Percentiles rank a stretch among this genome's conserved stretches.
These are phyloP conservation scores for Colletotrichum falcatum DNA, from an alignment of 2,329 filamentous ascomycete species.

Conservation along the genomic window DNA sequence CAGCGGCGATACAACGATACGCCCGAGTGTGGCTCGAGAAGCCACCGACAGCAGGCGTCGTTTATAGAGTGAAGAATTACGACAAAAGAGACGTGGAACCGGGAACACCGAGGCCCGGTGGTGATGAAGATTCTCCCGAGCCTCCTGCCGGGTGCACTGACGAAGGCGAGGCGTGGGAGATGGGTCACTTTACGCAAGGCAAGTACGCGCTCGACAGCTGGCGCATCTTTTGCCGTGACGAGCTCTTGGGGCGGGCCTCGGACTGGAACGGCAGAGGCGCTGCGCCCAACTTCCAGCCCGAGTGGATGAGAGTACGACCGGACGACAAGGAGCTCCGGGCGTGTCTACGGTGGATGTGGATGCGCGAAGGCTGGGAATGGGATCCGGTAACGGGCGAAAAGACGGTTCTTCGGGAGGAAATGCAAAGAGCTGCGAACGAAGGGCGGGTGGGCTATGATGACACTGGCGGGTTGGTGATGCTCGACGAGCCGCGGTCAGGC, in stretches of 20 bases:
- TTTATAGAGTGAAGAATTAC: conserved; percentile 66
- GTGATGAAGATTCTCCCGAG: conserved; percentile 17
- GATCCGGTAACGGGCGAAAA: conserved; percentile 77
- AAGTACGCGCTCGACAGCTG: conserved; percentile 89
- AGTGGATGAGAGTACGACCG: conserved; percentile 90
- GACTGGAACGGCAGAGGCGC: conserved; percentile 73
- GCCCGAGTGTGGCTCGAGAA: conserved; percentile 75
- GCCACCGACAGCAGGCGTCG: conserved; percentile 69
- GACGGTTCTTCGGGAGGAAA: conserved; percentile 61
- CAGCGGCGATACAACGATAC: conserved; percentile 75
- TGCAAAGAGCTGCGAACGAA: conserved; percentile 68
- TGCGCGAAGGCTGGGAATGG: conserved; percentile 87
- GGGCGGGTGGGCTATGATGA: conserved; percentile 68
- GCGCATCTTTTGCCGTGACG: conserved; percentile 92
- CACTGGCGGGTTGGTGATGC: conserved; percentile 59
- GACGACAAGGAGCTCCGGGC: conserved; percentile 90
- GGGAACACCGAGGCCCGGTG: background rate
- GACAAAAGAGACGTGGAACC: conserved; percentile 50
- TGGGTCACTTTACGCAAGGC: conserved; percentile 86
- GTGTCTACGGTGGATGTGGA: conserved; percentile 91
- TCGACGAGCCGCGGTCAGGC: conserved; percentile 27
- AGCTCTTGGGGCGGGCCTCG: conserved; percentile 72
- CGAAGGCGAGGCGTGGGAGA: conserved; percentile 75
- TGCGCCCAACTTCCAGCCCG: conserved; percentile 75
- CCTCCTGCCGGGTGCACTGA: conserved; percentile 32